phyloP scores from a whole-genome alignment of 805 yeast genomes.

The Wickerhamiella sergipiensis region DNA sequence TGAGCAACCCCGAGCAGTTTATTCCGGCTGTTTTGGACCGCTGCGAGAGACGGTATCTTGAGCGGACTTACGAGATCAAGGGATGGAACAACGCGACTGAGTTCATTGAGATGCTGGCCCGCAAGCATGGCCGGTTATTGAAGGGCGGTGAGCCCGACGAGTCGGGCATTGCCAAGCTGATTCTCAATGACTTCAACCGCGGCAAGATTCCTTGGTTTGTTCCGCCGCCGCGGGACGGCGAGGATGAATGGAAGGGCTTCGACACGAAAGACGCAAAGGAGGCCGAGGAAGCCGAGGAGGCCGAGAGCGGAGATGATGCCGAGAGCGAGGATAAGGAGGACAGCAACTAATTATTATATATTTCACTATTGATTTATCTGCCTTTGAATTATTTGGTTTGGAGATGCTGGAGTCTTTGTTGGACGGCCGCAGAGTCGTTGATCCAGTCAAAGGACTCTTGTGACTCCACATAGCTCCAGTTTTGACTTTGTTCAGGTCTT shows the following conservation, averaged over 20 bases:
- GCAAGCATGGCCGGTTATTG: constrained; percentile 81
- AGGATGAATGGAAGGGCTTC: constrained; percentile 17
- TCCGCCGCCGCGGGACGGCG: constrained; percentile 70
- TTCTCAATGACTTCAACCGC: constrained; percentile 87
- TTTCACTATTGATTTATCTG: not conserved
- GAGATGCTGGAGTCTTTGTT: not conserved
- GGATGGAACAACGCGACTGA: constrained; percentile 74
- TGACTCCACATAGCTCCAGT: constrained; percentile 5
- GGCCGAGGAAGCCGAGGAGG: not conserved
- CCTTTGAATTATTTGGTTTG: not conserved
- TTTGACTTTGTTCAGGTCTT: constrained; percentile 8
- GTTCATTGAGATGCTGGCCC: constrained; percentile 79
- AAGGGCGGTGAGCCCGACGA: constrained; percentile 99
- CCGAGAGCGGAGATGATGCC: not conserved
- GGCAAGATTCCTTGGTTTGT: constrained; percentile 98
- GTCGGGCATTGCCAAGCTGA: constrained; percentile 77
- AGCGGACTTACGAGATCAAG: constrained; percentile 85
- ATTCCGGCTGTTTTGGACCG: constrained; percentile 75
- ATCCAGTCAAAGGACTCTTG: not conserved
- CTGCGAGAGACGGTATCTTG: constrained; percentile 80
- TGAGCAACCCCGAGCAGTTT: constrained; percentile 86
- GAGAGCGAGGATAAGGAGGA: not conserved
- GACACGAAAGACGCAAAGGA: constrained; percentile 5
- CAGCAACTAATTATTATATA: not conserved
- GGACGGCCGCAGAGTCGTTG: not conserved